phyloP scores from a whole-genome alignment of 2,329 filamentous ascomycete species.

The Fusarium secorum region DNA sequence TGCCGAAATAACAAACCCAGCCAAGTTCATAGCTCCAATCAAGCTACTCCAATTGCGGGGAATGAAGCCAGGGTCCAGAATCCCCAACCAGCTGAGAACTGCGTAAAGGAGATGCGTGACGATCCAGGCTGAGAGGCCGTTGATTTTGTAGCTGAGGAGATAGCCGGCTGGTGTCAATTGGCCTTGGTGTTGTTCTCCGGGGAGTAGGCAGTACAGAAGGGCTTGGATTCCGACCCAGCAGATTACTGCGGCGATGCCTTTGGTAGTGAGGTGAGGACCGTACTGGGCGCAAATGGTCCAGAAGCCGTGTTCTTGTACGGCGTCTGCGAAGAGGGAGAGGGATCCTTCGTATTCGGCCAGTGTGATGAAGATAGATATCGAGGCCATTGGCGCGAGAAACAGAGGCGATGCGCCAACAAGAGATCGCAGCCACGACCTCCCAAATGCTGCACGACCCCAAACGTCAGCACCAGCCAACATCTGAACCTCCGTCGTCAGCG shows the following conservation, averaged over 20 bases:
- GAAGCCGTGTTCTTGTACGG: slow-evolving; percentile 16
- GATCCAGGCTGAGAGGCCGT: slow-evolving; percentile 52
- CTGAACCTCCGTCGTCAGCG: not conserved
- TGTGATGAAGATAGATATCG: slow-evolving; percentile 38
- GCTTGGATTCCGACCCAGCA: slow-evolving; percentile 28
- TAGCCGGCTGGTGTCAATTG: slow-evolving; percentile 55
- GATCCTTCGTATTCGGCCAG: slow-evolving; percentile 35
- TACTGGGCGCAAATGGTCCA: slow-evolving; percentile 28
- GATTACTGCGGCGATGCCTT: slow-evolving; percentile 18
- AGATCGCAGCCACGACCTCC: slow-evolving; percentile 36
- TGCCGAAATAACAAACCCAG: slow-evolving; percentile 39
- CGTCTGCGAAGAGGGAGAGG: slow-evolving; percentile 12
- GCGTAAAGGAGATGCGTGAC: slow-evolving; percentile 48
- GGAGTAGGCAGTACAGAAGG: slow-evolving; percentile 19
- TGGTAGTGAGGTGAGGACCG: slow-evolving; percentile 21
- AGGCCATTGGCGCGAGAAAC: slow-evolving; percentile 34
- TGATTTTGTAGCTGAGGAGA: slow-evolving; percentile 53
- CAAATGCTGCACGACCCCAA: slow-evolving; percentile 40
- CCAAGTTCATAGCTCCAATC: slow-evolving; percentile 50
- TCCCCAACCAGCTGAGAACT: slow-evolving; percentile 37
- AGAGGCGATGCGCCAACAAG: slow-evolving; percentile 36
- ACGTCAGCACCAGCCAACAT: not conserved
- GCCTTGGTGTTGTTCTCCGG: slow-evolving; percentile 40
- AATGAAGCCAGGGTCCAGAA: slow-evolving; percentile 51
- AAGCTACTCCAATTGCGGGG: slow-evolving; percentile 53